Conservation (phyloP, 2,329 filamentous ascomycete genomes). For the Aureobasidium sp. region DNA sequence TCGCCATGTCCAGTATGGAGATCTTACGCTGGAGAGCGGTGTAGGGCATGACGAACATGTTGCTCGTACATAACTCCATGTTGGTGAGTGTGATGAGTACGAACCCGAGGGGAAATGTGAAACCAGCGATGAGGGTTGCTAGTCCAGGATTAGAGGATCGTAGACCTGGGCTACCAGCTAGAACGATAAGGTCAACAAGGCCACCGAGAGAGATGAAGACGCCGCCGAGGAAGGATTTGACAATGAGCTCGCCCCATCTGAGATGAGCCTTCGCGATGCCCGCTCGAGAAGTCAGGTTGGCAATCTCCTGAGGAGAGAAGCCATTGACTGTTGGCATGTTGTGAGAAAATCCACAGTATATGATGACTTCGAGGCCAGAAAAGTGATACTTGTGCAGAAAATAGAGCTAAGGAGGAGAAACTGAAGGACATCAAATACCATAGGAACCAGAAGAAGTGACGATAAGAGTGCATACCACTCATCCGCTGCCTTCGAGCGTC, state of each 20-base stretch:
- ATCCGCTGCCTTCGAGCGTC: neutral
- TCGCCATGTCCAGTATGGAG: conserved; percentile 16
- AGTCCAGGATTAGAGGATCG: conserved; percentile 19
- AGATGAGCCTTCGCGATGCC: conserved; percentile 22
- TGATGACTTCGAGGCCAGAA: no score
- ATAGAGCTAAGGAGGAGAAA: neutral
- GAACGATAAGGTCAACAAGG: conserved; percentile 30
- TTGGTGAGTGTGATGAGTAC: conserved; percentile 20
- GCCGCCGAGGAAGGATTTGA: conserved; percentile 29
- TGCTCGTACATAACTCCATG: conserved; percentile 20
- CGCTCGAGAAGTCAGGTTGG: conserved; percentile 17
- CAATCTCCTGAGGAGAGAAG: conserved; percentile 18
- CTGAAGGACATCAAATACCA: neutral
- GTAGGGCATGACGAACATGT: conserved; percentile 21
- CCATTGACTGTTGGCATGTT: neutral
- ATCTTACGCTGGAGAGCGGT: conserved; percentile 15
- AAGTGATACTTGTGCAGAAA: neutral
- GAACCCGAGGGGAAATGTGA: conserved; percentile 20
- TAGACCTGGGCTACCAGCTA: conserved; percentile 24
- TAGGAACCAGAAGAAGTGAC: neutral
- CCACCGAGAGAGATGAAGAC: conserved; percentile 31
- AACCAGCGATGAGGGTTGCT: conserved; percentile 16
- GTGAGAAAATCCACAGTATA: neutral
- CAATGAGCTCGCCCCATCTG: conserved; percentile 27
- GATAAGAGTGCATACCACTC: neutral